Evolutionary conservation across 306 rosid genomes (phyloP).

Genomic region (Inga leiocalycina): DNA sequence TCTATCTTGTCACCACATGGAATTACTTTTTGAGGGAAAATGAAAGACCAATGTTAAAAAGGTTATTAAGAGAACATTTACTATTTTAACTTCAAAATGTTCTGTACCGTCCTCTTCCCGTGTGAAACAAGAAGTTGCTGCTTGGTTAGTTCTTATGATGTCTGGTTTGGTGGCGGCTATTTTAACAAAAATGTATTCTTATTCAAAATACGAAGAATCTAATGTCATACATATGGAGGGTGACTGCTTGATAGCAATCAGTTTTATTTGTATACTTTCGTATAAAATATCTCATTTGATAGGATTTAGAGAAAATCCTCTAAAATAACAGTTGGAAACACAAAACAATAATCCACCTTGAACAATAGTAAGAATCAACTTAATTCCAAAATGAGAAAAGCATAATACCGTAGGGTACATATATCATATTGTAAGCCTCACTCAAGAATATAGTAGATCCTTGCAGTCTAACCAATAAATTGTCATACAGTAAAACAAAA

Average conservation of each 20-base stretch:
- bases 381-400: not conserved
- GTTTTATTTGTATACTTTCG: not conserved
- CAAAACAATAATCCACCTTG: slow-evolving; percentile 2
- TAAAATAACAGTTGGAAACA: not conserved
- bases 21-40: not conserved
- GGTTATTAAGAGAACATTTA: not conserved
- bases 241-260: not conserved
- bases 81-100: slow-evolving; percentile 1
- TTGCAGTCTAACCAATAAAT: too few relatives aligned
- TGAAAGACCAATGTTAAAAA: not conserved
- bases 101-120: not conserved
- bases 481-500: not conserved
- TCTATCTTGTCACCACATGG: not conserved
- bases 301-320: not conserved
- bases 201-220: not conserved
- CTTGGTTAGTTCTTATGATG: not conserved
- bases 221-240: not conserved
- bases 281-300: not conserved
- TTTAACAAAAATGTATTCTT: not conserved
- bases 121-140: slow-evolving; percentile 1
- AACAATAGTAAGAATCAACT: not conserved
- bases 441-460: not conserved
- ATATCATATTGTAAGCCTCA: not conserved
- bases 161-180: not conserved
- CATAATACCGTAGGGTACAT: not conserved